These are phyloP conservation scores for Mycena filopes DNA, from an alignment of 768 basidiomycete genomes.

Conservation along the genomic window DNA sequence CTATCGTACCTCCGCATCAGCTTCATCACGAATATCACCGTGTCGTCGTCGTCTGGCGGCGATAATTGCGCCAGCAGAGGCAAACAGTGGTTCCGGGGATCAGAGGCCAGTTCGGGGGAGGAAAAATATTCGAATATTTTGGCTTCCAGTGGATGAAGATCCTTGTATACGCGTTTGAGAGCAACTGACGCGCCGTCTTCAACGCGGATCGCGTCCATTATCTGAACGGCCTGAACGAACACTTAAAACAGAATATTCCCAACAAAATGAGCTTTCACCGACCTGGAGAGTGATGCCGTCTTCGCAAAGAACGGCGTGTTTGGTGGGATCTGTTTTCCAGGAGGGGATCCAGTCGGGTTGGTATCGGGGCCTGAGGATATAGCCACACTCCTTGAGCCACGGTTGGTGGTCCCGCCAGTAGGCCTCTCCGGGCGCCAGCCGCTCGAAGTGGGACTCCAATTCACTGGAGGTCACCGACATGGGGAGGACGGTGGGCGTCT, in stretches of 20 bases:
- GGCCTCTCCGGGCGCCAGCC: too few species aligned
- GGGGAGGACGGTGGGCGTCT: too few species aligned
- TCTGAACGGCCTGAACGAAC: neutral
- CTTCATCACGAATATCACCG: neutral
- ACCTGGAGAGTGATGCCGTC: neutral
- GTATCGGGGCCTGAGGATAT: too few species aligned
- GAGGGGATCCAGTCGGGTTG: neutral
- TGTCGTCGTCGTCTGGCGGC: conserved; percentile 5
- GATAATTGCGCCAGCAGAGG: neutral
- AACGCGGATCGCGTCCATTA: neutral
- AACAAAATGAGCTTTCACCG: too few species aligned
- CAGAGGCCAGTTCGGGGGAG: neutral
- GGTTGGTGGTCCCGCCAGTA: neutral
- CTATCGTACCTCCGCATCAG: neutral
- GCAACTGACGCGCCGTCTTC: neutral
- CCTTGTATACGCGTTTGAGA: neutral
- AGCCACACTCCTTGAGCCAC: neutral
- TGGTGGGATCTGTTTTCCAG: neutral
- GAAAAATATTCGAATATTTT: conserved; percentile 1
- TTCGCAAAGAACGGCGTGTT: neutral
- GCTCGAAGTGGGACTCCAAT: too few species aligned
- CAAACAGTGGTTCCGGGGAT: neutral
- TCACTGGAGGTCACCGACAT: too few species aligned
- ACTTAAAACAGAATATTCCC: neutral
- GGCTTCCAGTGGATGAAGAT: neutral